Evolutionary conservation across 768 basidiomycete species (phyloP).

Genomic region (Lactifluus hygrophoroides): DNA sequence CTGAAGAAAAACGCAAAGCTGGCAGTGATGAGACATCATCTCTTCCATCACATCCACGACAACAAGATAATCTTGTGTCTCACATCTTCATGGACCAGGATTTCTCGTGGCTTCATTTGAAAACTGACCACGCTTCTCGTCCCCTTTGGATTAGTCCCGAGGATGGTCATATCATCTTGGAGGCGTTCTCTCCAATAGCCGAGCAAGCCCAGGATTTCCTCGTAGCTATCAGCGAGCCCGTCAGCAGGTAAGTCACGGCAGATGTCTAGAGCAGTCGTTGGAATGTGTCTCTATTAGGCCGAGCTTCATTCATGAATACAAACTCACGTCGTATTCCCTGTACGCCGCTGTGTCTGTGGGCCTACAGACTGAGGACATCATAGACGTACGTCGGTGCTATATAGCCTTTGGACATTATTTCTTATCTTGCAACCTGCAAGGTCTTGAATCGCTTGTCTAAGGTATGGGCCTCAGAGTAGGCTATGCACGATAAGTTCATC

Average conservation of each 20-base stretch:
- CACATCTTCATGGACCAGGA: constrained; percentile 81
- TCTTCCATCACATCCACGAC: constrained; percentile 56
- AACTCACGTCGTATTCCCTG: constrained; percentile 93
- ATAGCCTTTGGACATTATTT: constrained; percentile 25
- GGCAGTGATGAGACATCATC: constrained; percentile 40
- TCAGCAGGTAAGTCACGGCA: constrained; percentile 73
- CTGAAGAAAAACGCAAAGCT: constrained; percentile 43
- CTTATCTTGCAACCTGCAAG: constrained; percentile 34
- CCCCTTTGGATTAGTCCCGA: constrained; percentile 96
- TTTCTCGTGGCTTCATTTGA: constrained; percentile 80
- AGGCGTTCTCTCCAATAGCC: constrained; percentile 95
- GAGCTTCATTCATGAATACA: constrained; percentile 97
- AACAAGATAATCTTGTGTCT: constrained; percentile 69
- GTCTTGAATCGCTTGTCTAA: constrained; percentile 77
- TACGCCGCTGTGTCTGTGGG: constrained; percentile 99
- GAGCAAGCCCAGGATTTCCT: constrained; percentile 98
- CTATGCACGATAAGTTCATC: not conserved
- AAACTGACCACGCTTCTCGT: constrained; percentile 83
- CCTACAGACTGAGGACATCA: constrained; percentile 94
- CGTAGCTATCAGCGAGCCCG: constrained; percentile 96
- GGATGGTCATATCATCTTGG: constrained; percentile 88
- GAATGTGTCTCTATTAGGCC: constrained; percentile 47
- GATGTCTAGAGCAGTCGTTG: constrained; percentile 26
- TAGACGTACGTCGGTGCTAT: constrained; percentile 59
- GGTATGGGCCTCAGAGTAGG: constrained; percentile 32